These are phyloP conservation scores for Curvularia sp. DNA, from an alignment of 2,329 filamentous ascomycete genomes.

Conservation along the genomic window DNA sequence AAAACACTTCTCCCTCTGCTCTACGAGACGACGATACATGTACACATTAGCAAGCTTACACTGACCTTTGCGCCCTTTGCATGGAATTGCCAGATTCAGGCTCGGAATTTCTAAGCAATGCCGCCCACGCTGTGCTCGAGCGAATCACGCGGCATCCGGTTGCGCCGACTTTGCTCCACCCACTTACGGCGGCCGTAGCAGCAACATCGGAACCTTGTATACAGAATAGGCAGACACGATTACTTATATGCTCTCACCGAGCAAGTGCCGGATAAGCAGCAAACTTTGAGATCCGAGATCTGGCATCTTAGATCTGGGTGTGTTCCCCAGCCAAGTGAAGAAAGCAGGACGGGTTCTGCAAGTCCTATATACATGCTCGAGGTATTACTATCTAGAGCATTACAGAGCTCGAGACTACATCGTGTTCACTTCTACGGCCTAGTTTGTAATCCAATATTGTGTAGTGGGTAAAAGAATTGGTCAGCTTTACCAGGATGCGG, in stretches of 20 bases:
- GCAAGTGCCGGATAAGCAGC: not conserved
- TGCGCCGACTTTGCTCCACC: constrained; percentile 10
- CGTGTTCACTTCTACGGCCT: not conserved
- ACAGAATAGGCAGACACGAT: not conserved
- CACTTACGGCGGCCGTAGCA: not conserved
- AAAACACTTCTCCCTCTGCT: not conserved
- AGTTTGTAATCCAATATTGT: not conserved
- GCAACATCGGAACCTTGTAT: not conserved
- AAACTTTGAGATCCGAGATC: not conserved
- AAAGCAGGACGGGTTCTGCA: not conserved
- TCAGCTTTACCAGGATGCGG: not conserved
- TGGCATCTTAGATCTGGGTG: not conserved
- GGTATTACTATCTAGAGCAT: not conserved
- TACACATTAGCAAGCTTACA: not conserved
- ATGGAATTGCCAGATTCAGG: not conserved
- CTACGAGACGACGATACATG: not conserved
- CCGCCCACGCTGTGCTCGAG: not conserved
- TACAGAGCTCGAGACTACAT: not conserved
- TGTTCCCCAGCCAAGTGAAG: not conserved
- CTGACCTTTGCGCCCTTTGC: constrained; percentile 1
- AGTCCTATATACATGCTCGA: not conserved
- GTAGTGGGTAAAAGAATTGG: constrained; percentile 2
- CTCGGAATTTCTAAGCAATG: constrained; percentile 8
- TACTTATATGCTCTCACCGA: not conserved
- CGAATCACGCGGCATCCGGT: constrained; percentile 6